These are phyloP conservation scores for Beauveria medogensis DNA, from an alignment of 2,329 filamentous ascomycete species.

Conservation along the genomic window DNA sequence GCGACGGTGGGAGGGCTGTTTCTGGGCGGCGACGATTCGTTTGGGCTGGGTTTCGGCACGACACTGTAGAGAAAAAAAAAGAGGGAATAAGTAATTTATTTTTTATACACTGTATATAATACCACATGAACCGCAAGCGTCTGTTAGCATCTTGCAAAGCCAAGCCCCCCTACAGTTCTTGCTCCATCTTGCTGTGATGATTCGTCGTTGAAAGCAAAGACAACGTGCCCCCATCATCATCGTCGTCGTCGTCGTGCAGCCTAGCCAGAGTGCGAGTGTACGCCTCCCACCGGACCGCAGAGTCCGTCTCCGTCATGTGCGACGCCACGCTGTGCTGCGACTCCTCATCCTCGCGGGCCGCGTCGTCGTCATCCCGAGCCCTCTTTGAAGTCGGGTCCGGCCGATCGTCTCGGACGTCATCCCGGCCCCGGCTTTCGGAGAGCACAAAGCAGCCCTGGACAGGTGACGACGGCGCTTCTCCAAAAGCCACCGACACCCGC, in stretches of 20 bases:
- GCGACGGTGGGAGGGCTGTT: conserved; percentile 23
- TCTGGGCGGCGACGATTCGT: conserved; percentile 47
- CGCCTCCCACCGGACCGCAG: conserved; percentile 22
- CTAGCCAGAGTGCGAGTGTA: conserved; percentile 26
- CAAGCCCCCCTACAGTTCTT: conserved; percentile 22
- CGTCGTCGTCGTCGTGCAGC: conserved; percentile 15
- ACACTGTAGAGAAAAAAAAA: conserved; percentile 2
- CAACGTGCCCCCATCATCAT: conserved; percentile 22
- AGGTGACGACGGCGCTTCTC: background rate
- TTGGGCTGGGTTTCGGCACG: conserved; percentile 37
- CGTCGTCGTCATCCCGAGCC: background rate
- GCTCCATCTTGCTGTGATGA: conserved; percentile 24
- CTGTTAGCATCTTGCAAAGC: background rate
- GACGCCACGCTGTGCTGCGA: conserved; percentile 14
- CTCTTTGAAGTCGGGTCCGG: background rate
- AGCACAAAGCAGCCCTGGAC: background rate
- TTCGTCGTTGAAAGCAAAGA: conserved; percentile 27
- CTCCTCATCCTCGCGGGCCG: background rate
- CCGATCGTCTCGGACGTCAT: background rate
- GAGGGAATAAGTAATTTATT: background rate
- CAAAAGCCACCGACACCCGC: background rate
- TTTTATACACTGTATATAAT: background rate
- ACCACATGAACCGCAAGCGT: background rate
- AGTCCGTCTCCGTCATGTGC: conserved; percentile 15
- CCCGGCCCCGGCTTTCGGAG: background rate